Evolutionary conservation across 2,329 filamentous ascomycete genomes (phyloP).

Genomic region (Aspergillus brunneoviolaceus): DNA sequence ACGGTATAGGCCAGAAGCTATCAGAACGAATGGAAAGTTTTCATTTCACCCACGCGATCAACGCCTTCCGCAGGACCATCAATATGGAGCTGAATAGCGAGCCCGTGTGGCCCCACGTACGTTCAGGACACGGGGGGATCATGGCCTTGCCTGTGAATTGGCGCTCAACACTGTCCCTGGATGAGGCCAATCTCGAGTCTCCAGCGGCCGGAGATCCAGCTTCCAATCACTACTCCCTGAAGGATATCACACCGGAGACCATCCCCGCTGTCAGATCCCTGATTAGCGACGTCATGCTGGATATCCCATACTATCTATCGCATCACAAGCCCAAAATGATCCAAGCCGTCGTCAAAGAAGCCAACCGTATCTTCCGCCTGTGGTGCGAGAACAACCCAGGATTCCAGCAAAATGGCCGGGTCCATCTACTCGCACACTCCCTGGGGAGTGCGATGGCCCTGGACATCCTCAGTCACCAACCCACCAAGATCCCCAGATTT

Average conservation of each 20-base stretch:
- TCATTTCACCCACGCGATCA: slow-evolving; percentile 95
- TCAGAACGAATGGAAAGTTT: slow-evolving; percentile 94
- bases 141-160: slow-evolving; percentile 96
- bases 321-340: slow-evolving; percentile 97
- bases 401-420: slow-evolving; percentile 75
- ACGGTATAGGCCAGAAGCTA: slow-evolving; percentile 95
- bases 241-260: slow-evolving; percentile 88
- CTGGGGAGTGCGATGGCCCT: slow-evolving; percentile 92
- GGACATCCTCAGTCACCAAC: slow-evolving; percentile 86
- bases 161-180: slow-evolving; percentile 83
- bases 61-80: slow-evolving; percentile 79
- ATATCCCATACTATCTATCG: slow-evolving; percentile 96
- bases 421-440: slow-evolving; percentile 91
- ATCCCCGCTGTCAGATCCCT: slow-evolving; percentile 90
- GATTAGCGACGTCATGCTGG: slow-evolving; percentile 96
- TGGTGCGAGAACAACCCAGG: slow-evolving; percentile 94
- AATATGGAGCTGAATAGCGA: slow-evolving; percentile 79
- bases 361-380: slow-evolving; percentile 90
- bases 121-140: slow-evolving; percentile 77
- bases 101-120: slow-evolving; percentile 71
- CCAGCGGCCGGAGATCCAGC: slow-evolving; percentile 54
- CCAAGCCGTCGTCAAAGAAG: slow-evolving; percentile 79
- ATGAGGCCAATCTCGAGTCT: slow-evolving; percentile 67
- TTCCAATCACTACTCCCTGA: slow-evolving; percentile 65
- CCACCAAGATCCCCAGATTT: slow-evolving; percentile 63